Evolutionary conservation across 768 basidiomycete genomes (phyloP), one percentile per base, ranked within the genome.

Genomic region (Favolaschia claudopus): DNA sequence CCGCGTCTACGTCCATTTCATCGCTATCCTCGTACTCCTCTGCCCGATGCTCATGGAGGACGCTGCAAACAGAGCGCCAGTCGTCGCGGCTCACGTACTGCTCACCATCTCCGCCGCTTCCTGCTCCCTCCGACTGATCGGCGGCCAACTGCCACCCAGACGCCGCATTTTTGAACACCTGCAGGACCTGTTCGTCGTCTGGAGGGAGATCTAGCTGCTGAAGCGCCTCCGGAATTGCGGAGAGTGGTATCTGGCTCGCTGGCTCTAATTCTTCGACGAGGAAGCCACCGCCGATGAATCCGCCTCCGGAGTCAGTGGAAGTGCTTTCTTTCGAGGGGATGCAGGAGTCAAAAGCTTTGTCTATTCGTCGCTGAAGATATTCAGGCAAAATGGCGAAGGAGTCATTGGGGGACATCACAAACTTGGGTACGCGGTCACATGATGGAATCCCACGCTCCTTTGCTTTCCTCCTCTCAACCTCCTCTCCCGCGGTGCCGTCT

Each of bases 41-140:
- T 15, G 70, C 64, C 20, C 69, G 72, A 40, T 74, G 75, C 57
- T 86, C 88, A 4, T 93, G 77, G 13, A 95, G 75, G 5, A 89
- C 89, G 10, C 88, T 86, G 69, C 92, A 94, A 5, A 95, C 89
- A 14, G 90, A 82, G 33, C 89, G 83, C 89, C 90, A 95, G 68
- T 93, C 92, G 27, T 86, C 85, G 45, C 80, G 76, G 63, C 80
- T 84, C 24, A 95, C 82, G 39, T 74, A 70, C 27, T 72, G 71
- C 14, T 70, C 75, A 28, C 64, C 67, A n/a, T 7, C 57, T 27
- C 25, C 54, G n/a, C n/a, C n/a, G 17, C 66, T 62, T 6, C 51
- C 56, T 7, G 60, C 52, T 6, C 67, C 62, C 2, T 60, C 48
- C 28, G 59, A 45, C n/a, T 58, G 38, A 43, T 66, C 66, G 17